phyloP scores from a whole-genome alignment of 306 rosid species.

The Crataegus laevigata region DNA sequence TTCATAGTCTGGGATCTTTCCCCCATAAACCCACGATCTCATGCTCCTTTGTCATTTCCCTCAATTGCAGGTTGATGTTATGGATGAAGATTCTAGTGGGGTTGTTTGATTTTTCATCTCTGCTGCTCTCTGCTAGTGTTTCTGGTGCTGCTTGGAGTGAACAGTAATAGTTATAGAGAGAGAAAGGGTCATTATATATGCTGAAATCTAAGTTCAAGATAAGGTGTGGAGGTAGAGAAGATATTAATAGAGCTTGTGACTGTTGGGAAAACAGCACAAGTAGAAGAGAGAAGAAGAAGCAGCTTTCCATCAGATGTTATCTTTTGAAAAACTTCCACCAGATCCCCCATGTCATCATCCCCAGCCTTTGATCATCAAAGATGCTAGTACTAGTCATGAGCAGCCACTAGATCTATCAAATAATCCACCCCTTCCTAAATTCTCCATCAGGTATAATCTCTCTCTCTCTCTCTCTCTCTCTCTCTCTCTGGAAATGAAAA shows the following conservation, averaged over 20 bases:
- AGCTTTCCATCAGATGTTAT: conserved; percentile 61
- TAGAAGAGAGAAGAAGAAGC: conserved; percentile 24
- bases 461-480: background rate
- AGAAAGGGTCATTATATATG: conserved; percentile 31
- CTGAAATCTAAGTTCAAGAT: conserved; percentile 46
- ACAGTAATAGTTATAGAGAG: conserved; percentile 11
- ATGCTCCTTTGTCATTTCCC: conserved; percentile 11
- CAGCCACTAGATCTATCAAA: conserved; percentile 28
- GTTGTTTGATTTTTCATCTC: conserved; percentile 13
- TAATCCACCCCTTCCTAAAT: conserved; percentile 26
- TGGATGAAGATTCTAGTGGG: conserved; percentile 31
- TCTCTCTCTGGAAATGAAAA: background rate
- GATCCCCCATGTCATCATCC: conserved; percentile 41
- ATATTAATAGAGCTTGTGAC: conserved; percentile 35
- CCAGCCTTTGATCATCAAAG: conserved; percentile 22
- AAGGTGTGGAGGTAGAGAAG: conserved; percentile 27
- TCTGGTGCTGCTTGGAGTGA: conserved; percentile 12
- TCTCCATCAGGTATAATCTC: conserved; percentile 43
- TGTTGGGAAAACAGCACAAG: conserved; percentile 41
- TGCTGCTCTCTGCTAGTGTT: conserved; percentile 9
- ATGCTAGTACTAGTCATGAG: background rate
- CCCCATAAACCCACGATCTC: conserved; percentile 6
- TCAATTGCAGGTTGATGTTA: conserved; percentile 20
- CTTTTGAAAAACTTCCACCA: conserved; percentile 51
- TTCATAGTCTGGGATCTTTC: conserved; percentile 13